Base-by-base conservation (phyloP, 257 asterid species). In the Primulina eburnea region DNA sequence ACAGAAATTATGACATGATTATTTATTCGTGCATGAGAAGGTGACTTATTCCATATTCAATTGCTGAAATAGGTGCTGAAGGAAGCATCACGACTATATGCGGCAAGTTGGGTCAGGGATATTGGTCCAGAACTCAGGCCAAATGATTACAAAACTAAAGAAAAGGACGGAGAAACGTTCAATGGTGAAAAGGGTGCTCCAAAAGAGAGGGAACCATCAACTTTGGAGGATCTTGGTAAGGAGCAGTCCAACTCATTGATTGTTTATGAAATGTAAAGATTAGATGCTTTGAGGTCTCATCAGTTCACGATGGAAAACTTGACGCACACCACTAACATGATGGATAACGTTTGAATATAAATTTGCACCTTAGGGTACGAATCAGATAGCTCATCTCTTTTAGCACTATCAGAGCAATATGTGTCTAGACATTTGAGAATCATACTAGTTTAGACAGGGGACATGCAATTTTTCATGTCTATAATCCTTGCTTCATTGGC, bases 101-200 rank as follows among this genome's bases (percentile, higher is more conserved):
- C 73, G 16, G 97, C 92, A 33, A 91, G 97, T 78, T 91, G 97
- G 99, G 90, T 85, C 21, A 82, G 99, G 79, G 97, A 91, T 67
- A 91, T 91, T 60, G 97, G 96, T 73, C 97, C 97, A 11, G 97
- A 94, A 47, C 94, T 91, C 69, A 84, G 96, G 67, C 99, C 99
- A 47, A 68, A 78, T 75, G 87, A 84, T 16, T 80, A 89, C 90
- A 91, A 76, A 70, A 86, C 71, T 80, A 76, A 78, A 72, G 69
- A 69, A 74, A 87, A 79, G 65, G 58, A 37, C 35, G 82, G 72
- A 59, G 82, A 67, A 64, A 20, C 32, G 30, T 28, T 28, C 43
- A 60, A 62, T 18, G 83, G 60, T 43, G 90, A 38, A 28, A 70
- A 78, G 29, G 77, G 75, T 8, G 73, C 58, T 20, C 17, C 68